Evolutionary conservation across 2,329 filamentous ascomycete genomes (phyloP).

Genomic region (Talaromyces sp.): DNA sequence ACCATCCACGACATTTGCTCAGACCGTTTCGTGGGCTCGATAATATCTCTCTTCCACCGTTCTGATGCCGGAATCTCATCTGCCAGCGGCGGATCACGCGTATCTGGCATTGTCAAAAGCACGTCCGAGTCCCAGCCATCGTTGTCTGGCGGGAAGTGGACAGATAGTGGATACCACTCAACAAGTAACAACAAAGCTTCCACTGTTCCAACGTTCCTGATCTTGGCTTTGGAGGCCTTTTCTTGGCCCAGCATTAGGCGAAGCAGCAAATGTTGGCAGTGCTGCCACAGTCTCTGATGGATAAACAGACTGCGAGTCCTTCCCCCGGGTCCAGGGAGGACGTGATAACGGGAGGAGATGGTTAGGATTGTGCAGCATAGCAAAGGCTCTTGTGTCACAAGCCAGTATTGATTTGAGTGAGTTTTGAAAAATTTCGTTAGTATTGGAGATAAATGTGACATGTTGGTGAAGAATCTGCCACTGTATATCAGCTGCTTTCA

Average conservation of each 20-base stretch:
- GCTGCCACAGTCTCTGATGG: slow-evolving; percentile 22
- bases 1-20: slow-evolving; percentile 55
- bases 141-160: slow-evolving; percentile 46
- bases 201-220: slow-evolving; percentile 2
- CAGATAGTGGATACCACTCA: slow-evolving; percentile 48
- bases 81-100: slow-evolving; percentile 13
- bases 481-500: neutral
- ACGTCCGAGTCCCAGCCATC: slow-evolving; percentile 50
- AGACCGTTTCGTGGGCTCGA: slow-evolving; percentile 45
- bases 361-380: slow-evolving; percentile 47
- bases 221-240: slow-evolving; percentile 6
- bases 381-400: slow-evolving; percentile 46
- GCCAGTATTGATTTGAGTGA: slow-evolving; percentile 40
- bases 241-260: slow-evolving; percentile 4
- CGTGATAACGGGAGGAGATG: slow-evolving; percentile 46
- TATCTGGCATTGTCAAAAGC: slow-evolving; percentile 23
- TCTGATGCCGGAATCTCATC: slow-evolving; percentile 33
- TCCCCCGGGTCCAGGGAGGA: slow-evolving; percentile 29
- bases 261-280: slow-evolving; percentile 3
- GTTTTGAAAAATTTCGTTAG: slow-evolving; percentile 41
- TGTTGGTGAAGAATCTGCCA: slow-evolving; percentile 23
- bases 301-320: slow-evolving; percentile 43
- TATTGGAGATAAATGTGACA: slow-evolving; percentile 43
- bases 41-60: slow-evolving; percentile 46
- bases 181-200: slow-evolving; percentile 26